Conservation (phyloP, 176 grass and related monocot genomes). For the Poa pratensis region DNA sequence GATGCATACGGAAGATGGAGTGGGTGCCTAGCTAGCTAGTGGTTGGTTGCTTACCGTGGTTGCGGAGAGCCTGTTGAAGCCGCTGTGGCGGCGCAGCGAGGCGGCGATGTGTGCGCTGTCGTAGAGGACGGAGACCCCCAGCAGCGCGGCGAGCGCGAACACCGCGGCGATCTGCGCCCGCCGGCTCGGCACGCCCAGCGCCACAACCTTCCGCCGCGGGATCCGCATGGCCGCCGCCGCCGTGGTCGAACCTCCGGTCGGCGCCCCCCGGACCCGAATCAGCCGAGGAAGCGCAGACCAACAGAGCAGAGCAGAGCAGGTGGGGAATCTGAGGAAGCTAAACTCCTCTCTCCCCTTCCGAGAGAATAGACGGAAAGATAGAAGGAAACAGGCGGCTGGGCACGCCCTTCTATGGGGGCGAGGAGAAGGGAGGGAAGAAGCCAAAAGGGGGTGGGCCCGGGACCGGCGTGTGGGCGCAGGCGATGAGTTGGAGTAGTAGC, state of each 20-base stretch:
- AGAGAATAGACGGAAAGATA: not conserved
- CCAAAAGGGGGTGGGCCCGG: conserved; percentile 7
- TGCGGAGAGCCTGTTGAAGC: conserved; percentile 40
- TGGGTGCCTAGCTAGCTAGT: not conserved
- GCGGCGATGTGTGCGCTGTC: conserved; percentile 63
- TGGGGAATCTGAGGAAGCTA: not conserved
- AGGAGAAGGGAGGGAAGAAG: not conserved
- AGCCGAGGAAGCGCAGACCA: not conserved
- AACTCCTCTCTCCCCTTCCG: not conserved
- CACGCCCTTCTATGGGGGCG: conserved; percentile 22
- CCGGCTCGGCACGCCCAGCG: conserved; percentile 45
- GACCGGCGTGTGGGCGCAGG: not conserved
- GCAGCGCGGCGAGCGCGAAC: conserved; percentile 54
- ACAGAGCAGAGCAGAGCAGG: not conserved
- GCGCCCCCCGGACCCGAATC: conserved; percentile 5
- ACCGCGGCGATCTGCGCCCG: conserved; percentile 63
- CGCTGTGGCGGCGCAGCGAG: conserved; percentile 47
- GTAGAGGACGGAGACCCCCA: conserved; percentile 59
- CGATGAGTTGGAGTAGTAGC: no score
- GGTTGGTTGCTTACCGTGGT: not conserved
- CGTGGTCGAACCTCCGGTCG: no score
- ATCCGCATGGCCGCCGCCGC: conserved; percentile 53
- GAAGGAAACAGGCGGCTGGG: not conserved
- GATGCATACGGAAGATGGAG: not conserved
- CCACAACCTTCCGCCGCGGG: conserved; percentile 42